phyloP scores from a whole-genome alignment of 225 moss, liverwort and hornwort species.

The Lunularia cruciata region DNA sequence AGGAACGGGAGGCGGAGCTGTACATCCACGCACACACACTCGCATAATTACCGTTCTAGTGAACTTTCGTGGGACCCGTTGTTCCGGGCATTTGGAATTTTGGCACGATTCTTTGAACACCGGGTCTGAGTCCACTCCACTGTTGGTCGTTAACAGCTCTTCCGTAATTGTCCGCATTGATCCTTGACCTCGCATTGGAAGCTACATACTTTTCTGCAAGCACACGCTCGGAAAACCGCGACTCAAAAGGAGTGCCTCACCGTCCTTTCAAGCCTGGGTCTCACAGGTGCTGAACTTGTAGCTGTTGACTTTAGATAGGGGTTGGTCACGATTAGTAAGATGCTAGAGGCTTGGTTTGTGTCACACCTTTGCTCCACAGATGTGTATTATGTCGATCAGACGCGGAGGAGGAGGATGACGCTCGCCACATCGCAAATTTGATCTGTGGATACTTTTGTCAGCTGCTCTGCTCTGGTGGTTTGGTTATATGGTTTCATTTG shows the following conservation, averaged over 20 bases:
- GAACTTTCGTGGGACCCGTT: background rate
- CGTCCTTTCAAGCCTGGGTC: slow-evolving; percentile 1
- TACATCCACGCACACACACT: background rate
- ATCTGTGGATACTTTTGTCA: background rate
- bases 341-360: slow-evolving; percentile 13
- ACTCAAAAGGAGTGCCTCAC: background rate
- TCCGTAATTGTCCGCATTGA: background rate
- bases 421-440: background rate
- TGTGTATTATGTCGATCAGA: background rate
- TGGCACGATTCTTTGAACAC: slow-evolving; percentile 3
- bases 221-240: background rate
- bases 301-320: background rate
- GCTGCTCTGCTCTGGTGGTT: background rate
- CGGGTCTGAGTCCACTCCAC: background rate
- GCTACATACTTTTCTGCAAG: background rate
- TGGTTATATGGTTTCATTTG: background rate
- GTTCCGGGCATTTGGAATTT: no score
- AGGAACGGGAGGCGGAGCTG: background rate
- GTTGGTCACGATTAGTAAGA: background rate
- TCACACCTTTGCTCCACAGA: background rate
- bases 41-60: background rate
- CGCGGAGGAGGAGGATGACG: slow-evolving; percentile 1
- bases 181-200: background rate
- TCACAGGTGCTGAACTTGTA: background rate
- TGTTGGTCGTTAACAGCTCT: background rate